Evolutionary conservation across 495 filamentous ascomycete species (phyloP), one percentile per base, ranked within the genome.

Genomic region (Hyaloscypha variabilis): DNA sequence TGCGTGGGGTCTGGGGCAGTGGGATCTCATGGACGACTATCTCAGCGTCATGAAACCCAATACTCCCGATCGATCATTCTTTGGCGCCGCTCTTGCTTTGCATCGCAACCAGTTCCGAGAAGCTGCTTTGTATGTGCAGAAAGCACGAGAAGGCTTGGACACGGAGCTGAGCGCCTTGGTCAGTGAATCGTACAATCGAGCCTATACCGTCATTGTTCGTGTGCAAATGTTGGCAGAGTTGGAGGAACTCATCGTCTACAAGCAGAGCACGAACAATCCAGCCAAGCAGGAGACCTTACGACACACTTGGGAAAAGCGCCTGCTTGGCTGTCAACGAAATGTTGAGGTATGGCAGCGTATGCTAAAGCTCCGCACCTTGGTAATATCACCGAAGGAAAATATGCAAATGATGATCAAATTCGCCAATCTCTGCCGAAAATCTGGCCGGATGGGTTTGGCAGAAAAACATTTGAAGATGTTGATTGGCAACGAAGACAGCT

Each of bases 321-420:
- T 99, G 24, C 93, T 93, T 67, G 95, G 95, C 24, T 97, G 95
- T 68, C 94, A 98, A 75, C 89, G 94, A 49, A 98, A 98, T 69
- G 94, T 97, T 24, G 95, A 99, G 70, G 93, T 97, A 8, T 99
- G 95, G 95, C 93, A 97, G 73, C 84, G 96, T 50, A 98, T 96
- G 92, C 86, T 99, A 26, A 96, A 97, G 74, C 91, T 98, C 42
- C 86, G 96, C 65, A 91, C 91, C 19, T 85, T 99, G 53, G 95
- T 99, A 56, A 94, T 97, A 58, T 85, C 84, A 13, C 93, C 95
- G 4, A 87, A 85, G 30, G 94, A 99, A 73, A 97, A 98, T 68
- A 91, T 96, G 82, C 90, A 95, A 71, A 98, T 98, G 93, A 96
- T 91, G 84, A 97, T 98, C 79, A 99, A 99, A 73, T 98, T 97